Evolutionary conservation across 805 yeast genomes (phyloP).

Genomic region (Yarrowia phangngaensis): DNA sequence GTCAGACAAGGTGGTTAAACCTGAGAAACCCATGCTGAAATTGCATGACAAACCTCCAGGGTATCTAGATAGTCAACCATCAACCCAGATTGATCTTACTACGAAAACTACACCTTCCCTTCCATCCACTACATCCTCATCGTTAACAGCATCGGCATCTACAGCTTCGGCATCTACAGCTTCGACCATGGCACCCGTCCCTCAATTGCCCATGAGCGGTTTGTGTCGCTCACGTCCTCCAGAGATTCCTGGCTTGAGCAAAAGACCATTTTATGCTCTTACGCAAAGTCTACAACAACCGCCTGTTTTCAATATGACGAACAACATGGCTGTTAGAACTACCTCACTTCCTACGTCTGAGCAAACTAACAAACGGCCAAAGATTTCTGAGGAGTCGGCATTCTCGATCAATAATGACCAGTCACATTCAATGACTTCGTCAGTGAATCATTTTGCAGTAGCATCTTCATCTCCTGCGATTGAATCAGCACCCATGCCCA

Average conservation of each 20-base stretch:
- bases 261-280: slow-evolving; percentile 15
- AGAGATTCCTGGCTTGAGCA: not conserved
- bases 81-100: no score
- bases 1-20: slow-evolving; percentile 8
- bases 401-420: not conserved
- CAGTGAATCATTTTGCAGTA: not conserved
- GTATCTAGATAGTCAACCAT: not conserved
- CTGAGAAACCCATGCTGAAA: not conserved
- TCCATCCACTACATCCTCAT: no score
- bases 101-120: no score
- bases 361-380: not conserved
- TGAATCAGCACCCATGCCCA: slow-evolving; percentile 3
- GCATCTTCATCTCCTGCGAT: not conserved
- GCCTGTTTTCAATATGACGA: not conserved
- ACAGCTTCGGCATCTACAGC: no score
- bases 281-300: slow-evolving; percentile 19
- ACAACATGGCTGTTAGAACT: not conserved
- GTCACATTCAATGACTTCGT: not conserved
- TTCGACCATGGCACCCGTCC: no score
- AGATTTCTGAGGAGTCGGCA: not conserved
- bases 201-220: no score
- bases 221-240: no score
- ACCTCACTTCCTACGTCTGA: slow-evolving; percentile 6
- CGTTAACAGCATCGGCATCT: no score
- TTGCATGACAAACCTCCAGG: not conserved